A percentile compares a stretch with the other conserved stretches of the same genome.
phyloP scores from a whole-genome alignment of 2,329 filamentous ascomycete species.

The Xylaria hypoxylon region DNA sequence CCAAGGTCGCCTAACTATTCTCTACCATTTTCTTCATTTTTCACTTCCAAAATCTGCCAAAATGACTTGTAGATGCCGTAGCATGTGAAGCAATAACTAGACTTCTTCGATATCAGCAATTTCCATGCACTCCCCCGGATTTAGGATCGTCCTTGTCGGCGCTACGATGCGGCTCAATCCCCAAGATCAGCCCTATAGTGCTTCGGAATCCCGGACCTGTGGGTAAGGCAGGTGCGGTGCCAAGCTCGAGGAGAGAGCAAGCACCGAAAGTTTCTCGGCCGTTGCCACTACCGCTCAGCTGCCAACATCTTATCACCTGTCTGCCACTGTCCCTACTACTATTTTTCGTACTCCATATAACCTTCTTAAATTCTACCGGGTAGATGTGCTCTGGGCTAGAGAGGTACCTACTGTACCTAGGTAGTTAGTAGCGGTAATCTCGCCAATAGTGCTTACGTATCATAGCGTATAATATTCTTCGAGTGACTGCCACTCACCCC shows the following conservation, averaged over 20 bases:
- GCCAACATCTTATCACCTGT: constrained; percentile 19
- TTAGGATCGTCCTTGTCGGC: constrained; percentile 52
- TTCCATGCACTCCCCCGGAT: constrained; percentile 46
- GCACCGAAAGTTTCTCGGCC: constrained; percentile 27
- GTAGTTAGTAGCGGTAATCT: no score
- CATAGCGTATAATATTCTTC: not conserved
- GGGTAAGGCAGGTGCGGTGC: constrained; percentile 42
- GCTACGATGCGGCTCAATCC: constrained; percentile 54
- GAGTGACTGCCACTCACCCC: not conserved
- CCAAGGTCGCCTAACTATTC: constrained; percentile 42
- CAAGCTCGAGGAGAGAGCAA: constrained; percentile 29
- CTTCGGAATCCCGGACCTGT: constrained; percentile 45
- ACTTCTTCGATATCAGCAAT: constrained; percentile 47
- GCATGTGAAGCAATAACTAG: constrained; percentile 38
- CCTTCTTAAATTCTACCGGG: no score
- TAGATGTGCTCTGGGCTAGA: no score
- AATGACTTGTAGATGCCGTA: constrained; percentile 21
- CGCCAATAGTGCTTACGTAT: not conserved
- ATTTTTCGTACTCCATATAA: not conserved
- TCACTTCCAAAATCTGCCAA: constrained; percentile 15
- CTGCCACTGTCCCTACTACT: not conserved
- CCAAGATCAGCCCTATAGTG: constrained; percentile 52
- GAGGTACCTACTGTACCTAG: no score
- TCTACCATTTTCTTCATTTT: constrained; percentile 45
- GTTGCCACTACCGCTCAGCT: constrained; percentile 31